Conservation (phyloP, 306 rosid species). For the Abrus precatorius region DNA sequence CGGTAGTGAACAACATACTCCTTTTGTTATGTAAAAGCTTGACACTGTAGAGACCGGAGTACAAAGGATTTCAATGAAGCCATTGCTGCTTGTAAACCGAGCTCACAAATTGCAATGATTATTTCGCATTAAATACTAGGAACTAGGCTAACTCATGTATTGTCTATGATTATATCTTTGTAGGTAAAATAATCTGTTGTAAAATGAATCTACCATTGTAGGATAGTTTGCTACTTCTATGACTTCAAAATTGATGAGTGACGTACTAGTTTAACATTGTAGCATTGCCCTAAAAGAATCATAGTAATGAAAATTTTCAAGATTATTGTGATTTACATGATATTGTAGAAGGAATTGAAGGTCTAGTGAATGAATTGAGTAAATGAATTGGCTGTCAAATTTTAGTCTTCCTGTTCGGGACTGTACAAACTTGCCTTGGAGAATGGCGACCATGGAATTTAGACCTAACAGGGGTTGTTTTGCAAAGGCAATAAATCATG, state of each 20-base stretch:
- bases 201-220: neutral
- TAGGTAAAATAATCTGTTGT: constrained; percentile 41
- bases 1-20: neutral
- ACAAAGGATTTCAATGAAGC: neutral
- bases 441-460: neutral
- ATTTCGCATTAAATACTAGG: constrained; percentile 40
- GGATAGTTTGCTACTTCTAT: neutral
- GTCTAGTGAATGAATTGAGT: neutral
- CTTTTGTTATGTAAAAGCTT: constrained; percentile 14
- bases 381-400: neutral
- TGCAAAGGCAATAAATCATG: neutral
- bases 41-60: constrained; percentile 23
- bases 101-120: constrained; percentile 14
- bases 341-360: constrained; percentile 1
- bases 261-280: neutral
- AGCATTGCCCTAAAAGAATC: neutral
- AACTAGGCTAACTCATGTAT: constrained; percentile 40
- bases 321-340: constrained; percentile 22
- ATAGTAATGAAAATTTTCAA: neutral
- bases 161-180: constrained; percentile 2
- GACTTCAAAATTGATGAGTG: constrained; percentile 29
- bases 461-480: neutral
- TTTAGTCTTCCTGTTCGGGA: neutral
- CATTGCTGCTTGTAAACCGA: constrained; percentile 41
- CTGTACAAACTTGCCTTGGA: neutral